A percentile compares a stretch with the other conserved stretches of the same genome.
Evolutionary conservation across 1,284 basidiomycete genomes (phyloP).

Genomic region (Tilletia indica): DNA sequence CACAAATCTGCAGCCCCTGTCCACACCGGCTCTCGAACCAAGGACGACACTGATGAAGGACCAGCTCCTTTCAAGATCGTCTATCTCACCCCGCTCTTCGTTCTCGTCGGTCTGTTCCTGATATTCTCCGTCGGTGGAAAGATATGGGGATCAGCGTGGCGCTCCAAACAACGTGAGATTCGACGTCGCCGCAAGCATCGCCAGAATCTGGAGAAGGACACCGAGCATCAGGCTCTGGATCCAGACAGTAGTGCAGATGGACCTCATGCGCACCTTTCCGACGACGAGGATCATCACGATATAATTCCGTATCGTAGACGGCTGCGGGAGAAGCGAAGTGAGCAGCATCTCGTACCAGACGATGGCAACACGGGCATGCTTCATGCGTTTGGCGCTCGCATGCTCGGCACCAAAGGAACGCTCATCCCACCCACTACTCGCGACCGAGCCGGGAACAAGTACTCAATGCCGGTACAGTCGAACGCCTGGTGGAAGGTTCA

Average conservation of each 20-base stretch:
- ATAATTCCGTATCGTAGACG: neutral
- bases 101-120: conserved; percentile 36
- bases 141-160: conserved; percentile 41
- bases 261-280: neutral
- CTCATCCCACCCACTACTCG: conserved; percentile 6
- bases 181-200: conserved; percentile 12
- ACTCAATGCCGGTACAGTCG: conserved; percentile 13
- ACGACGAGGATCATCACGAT: neutral
- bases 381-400: conserved; percentile 7
- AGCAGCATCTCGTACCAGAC: conserved; percentile 12
- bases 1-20: too few relatives aligned
- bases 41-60: neutral
- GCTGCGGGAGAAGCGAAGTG: neutral
- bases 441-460: conserved; percentile 13
- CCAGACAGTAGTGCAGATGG: conserved; percentile 9
- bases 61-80: conserved; percentile 30
- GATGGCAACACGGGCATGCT: conserved; percentile 11
- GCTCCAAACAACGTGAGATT: conserved; percentile 11
- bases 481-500: conserved; percentile 17
- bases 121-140: conserved; percentile 37
- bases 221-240: conserved; percentile 11
- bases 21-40: too few relatives aligned
- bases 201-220: conserved; percentile 11
- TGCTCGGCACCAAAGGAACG: conserved; percentile 3
- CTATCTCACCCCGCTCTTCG: conserved; percentile 41